phyloP scores from a whole-genome alignment of 192 early-diverging fungal genomes.

The Powellomyces hirtus region DNA sequence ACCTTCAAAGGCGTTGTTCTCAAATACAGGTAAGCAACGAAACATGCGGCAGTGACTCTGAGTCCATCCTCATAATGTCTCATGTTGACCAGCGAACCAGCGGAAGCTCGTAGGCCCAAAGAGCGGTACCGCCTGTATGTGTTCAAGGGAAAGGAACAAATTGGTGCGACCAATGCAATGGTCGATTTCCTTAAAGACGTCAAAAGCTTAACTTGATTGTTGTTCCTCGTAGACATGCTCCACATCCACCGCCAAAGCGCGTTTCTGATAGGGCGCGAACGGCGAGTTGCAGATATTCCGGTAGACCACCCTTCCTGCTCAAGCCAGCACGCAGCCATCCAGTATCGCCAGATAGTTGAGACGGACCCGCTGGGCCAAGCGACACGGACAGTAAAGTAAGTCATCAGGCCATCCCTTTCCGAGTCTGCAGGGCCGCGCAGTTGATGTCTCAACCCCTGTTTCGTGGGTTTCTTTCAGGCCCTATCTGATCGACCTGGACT shows the following conservation, averaged over 20 bases:
- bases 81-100: conserved; percentile 67
- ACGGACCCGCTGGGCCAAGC: conserved; percentile 48
- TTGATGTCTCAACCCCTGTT: not conserved
- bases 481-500: conserved; percentile 91
- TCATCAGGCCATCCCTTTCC: no score
- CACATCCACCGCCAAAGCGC: conserved; percentile 84
- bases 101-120: conserved; percentile 79
- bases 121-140: conserved; percentile 84
- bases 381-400: conserved; percentile 58
- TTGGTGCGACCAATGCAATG: no score
- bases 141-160: conserved; percentile 87
- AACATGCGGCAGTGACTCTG: not conserved
- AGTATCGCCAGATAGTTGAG: conserved; percentile 70
- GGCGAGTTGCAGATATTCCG: conserved; percentile 83
- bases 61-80: not conserved
- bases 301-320: conserved; percentile 94
- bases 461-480: conserved; percentile 47
- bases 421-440: no score
- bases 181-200: no score
- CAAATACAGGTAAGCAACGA: conserved; percentile 62
- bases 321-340: conserved; percentile 90
- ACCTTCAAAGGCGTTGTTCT: conserved; percentile 82
- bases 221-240: conserved; percentile 63
- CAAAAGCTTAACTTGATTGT: not conserved
- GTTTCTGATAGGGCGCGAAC: conserved; percentile 84